phyloP scores from a whole-genome alignment of 2,329 filamentous ascomycete species.

The Ceratocystis lukuohia region DNA sequence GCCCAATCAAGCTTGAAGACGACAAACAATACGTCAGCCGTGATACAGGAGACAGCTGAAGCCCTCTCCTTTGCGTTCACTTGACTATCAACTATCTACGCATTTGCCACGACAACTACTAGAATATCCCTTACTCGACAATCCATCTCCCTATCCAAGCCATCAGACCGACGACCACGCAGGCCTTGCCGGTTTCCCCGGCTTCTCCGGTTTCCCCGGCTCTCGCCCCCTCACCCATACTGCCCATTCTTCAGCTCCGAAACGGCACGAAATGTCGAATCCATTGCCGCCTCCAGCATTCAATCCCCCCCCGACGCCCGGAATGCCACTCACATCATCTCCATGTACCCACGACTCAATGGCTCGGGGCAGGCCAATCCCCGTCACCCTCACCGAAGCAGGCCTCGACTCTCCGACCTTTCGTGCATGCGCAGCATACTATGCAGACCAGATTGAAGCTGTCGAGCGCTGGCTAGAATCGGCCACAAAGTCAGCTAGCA shows the following conservation, averaged over 20 bases:
- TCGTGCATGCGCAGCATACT: conserved; percentile 73
- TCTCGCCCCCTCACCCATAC: background rate
- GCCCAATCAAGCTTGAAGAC: too few species aligned
- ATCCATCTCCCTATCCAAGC: too few species aligned
- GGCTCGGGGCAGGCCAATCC: conserved; percentile 36
- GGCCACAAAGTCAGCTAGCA: conserved; percentile 41
- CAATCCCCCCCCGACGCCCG: background rate
- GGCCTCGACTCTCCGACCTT: conserved; percentile 94
- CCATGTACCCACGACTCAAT: conserved; percentile 11
- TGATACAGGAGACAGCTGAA: too few species aligned
- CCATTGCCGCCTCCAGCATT: background rate
- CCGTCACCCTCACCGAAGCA: conserved; percentile 84
- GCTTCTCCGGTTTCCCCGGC: background rate
- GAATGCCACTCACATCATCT: background rate
- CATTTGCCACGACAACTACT: too few species aligned
- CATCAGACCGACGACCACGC: too few species aligned
- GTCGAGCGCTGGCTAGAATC: conserved; percentile 82
- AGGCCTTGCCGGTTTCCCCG: too few species aligned
- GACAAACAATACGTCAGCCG: too few species aligned
- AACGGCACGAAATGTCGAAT: background rate
- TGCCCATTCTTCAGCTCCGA: too few species aligned
- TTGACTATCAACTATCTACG: too few species aligned
- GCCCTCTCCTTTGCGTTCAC: too few species aligned
- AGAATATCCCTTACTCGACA: too few species aligned
- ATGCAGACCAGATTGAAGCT: conserved; percentile 78